A percentile compares a stretch with the other conserved stretches of the same genome.
Conservation (phyloP, 2,329 filamentous ascomycete species). For the Ilyonectria robusta region DNA sequence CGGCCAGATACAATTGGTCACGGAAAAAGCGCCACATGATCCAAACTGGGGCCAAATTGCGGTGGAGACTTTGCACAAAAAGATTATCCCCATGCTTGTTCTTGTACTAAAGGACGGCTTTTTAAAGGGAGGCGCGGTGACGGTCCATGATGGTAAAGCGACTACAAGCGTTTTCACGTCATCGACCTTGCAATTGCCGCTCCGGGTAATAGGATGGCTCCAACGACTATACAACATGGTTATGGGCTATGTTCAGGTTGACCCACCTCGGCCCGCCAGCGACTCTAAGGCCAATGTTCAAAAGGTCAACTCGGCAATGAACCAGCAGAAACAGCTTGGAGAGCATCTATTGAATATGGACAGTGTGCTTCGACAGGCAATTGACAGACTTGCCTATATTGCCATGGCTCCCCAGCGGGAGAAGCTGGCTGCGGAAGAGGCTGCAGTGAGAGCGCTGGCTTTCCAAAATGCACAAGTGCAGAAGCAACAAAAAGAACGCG, state of each 20-base stretch:
- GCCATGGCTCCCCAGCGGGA: constrained; percentile 16
- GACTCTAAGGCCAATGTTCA: background rate
- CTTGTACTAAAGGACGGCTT: constrained; percentile 42
- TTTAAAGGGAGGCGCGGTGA: constrained; percentile 31
- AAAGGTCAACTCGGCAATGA: background rate
- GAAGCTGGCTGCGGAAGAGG: constrained; percentile 18
- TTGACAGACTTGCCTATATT: constrained; percentile 18
- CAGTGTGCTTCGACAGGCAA: constrained; percentile 29
- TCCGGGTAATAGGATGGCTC: constrained; percentile 36
- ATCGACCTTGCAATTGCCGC: constrained; percentile 32
- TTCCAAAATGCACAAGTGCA: background rate
- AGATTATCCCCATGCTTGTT: constrained; percentile 47
- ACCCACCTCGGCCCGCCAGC: constrained; percentile 10
- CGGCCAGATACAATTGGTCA: background rate
- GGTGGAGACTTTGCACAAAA: constrained; percentile 30
- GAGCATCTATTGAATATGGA: background rate
- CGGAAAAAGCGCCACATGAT: background rate
- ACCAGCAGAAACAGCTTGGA: constrained; percentile 23
- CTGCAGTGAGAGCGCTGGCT: constrained; percentile 22
- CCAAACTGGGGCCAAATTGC: constrained; percentile 21
- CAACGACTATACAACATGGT: constrained; percentile 33
- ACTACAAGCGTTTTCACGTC: constrained; percentile 39
- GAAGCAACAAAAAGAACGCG: constrained; percentile 1
- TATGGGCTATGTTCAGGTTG: constrained; percentile 26
- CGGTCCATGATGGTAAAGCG: background rate